Base-by-base conservation (phyloP, 1,284 basidiomycete genomes). In the Pterulicium gracile region DNA sequence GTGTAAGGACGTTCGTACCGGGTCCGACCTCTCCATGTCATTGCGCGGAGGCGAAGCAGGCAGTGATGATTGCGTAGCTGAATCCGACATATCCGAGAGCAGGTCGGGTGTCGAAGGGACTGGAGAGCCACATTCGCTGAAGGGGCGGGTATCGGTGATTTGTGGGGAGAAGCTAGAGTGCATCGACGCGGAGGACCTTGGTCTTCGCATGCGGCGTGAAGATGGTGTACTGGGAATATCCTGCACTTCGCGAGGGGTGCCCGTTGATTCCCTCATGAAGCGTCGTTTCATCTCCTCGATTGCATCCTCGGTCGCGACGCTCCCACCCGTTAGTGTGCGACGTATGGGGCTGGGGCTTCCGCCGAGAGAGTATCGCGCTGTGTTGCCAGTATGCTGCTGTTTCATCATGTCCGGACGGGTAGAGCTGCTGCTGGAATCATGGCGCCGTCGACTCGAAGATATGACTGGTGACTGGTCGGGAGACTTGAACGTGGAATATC, bases 261-360 rank as follows among this genome's bases (percentile, higher is more conserved):
- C n/a, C 36, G 15, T 39, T 5, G 36, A 39, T 39, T 7, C 36
- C 15, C 15, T 67, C 48, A 78, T 59, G 55, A 81, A 75, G 22
- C 77, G 63, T 51, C 63, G 67, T 60, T 81, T 83, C 76, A 81
- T 79, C 54, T 79, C 74, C 55, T 78, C 73, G 42, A 81, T 65
- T 3, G 77, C 75, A 13, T 77, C 75, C 20, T 64, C 58, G 2
- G 71, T 71, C 32, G 58, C 56, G n/a, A 65, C 61, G 22, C 52
- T 51, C 40, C 52, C 47, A 36, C 56, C 62, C 18, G 52, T 54
- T 5, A 55, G 51, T 0, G 42, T 42, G 24, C 56, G 56, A 17
- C 24, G 17, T 15, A 18, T 42, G 13, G 48, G 32, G 14, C 32
- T 42, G 5, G 36, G 36, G 19, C 36, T 39, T 5, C 15, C 36